Base-by-base conservation (phyloP, 768 basidiomycete species). In the Asterophora lycoperdoides region DNA sequence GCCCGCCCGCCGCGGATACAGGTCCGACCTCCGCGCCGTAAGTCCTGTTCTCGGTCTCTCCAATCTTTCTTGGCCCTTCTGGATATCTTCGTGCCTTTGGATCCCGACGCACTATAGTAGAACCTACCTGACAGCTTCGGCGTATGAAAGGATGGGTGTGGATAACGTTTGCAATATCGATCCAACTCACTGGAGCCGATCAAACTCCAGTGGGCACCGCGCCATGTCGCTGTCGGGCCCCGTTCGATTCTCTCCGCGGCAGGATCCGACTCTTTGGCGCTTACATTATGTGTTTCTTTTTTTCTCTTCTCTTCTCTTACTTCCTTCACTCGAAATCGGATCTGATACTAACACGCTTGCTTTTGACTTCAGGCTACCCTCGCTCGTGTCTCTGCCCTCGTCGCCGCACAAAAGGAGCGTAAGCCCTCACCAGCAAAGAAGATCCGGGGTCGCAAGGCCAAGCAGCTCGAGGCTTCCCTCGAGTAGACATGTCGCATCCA, bases 81-180 rank as follows among this genome's bases (percentile, higher is more conserved):
- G 37, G 33, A 34, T 50, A 38, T 44, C 30, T 43, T 51, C 48
- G 44, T 59, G 28, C 43, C 47, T 44, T 46, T 40, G 53, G 46
- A 44, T 23, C 45, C 4, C 23, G 61, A 73, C 70, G 87, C 89
- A 90, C 72, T 79, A 83, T 56, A 84, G 84, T 92, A 92, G 89
- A 92, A 89, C 89, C 89, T 85, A 76, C 87, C 80, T 84, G 84
- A 66, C 58, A 67, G 67, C 76, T 69, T 57, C 58, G 73, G 74
- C 69, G 68, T 66, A 84, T 84, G 86, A 90, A 49, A 85, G 76
- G 87, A 71, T 78, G 87, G 86, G 89, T 80, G 89, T 92, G 87
- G 89, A 92, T 84, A 52, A 88, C 71, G 87, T 86, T 79, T 92
- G 89, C 89, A 83, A 92, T 68, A 92, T 68, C 58, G 74, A 74